Conservation (phyloP, 2,329 filamentous ascomycete species). For the Cytospora piceae region DNA sequence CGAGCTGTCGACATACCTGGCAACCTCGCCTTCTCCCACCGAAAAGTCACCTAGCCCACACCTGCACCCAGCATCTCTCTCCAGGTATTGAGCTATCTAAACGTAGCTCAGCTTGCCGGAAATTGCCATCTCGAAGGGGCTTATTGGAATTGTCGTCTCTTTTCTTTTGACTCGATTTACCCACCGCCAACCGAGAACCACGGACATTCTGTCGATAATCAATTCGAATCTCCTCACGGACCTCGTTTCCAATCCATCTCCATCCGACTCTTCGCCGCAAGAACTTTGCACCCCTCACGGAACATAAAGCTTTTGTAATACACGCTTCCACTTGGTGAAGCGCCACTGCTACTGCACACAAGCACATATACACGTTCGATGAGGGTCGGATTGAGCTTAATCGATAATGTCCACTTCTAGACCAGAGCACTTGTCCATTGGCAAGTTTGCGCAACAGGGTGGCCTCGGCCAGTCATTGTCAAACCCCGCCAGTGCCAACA, state of each 20-base stretch:
- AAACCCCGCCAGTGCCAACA: constrained; percentile 71
- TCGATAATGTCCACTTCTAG: constrained; percentile 92
- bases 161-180: constrained; percentile 20
- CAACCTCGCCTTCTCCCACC: constrained; percentile 11
- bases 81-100: constrained; percentile 9
- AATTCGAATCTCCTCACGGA: constrained; percentile 9
- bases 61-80: constrained; percentile 5
- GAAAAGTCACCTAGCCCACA: neutral
- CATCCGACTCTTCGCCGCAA: constrained; percentile 18
- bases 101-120: constrained; percentile 15
- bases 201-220: constrained; percentile 12
- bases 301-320: constrained; percentile 28
- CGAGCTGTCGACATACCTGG: constrained; percentile 19
- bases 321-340: constrained; percentile 21
- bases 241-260: constrained; percentile 12
- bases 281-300: constrained; percentile 26
- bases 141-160: constrained; percentile 16
- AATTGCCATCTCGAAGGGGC: constrained; percentile 12
- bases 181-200: constrained; percentile 16
- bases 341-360: constrained; percentile 18
- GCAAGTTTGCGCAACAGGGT: constrained; percentile 70
- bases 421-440: constrained; percentile 84
- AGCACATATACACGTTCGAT: constrained; percentile 40
- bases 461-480: constrained; percentile 30
- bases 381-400: constrained; percentile 62